These are phyloP conservation scores for Globisporangium echinulatum DNA, from an alignment of 352 stramenopile genomes.

Conservation along the genomic window DNA sequence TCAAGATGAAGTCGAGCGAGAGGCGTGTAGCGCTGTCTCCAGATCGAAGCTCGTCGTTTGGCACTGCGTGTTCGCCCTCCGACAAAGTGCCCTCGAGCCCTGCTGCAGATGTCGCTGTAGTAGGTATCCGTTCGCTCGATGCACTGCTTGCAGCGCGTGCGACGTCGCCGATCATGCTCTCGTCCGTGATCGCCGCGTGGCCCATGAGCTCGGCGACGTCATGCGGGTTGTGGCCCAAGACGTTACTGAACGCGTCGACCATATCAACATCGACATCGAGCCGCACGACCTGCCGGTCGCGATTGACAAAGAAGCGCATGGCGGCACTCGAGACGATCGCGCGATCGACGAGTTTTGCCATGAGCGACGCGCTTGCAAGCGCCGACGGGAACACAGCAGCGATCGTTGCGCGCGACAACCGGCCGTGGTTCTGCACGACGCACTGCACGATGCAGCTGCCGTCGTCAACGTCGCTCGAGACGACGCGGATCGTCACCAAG, in stretches of 20 bases:
- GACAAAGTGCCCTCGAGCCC: background rate
- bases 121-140: no score
- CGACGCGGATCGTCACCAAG: background rate
- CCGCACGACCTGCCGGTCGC: background rate
- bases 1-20: conserved; percentile 5
- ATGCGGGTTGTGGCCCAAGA: conserved; percentile 2
- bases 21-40: background rate
- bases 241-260: background rate
- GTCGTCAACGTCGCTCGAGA: background rate
- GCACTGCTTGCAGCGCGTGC: background rate
- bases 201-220: conserved; percentile 4
- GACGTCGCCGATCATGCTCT: conserved; percentile 4
- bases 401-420: conserved; percentile 7
- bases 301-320: conserved; percentile 5
- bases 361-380: conserved; percentile 5
- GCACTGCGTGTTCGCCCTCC: no score
- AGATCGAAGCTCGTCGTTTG: background rate
- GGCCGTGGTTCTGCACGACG: conserved; percentile 3
- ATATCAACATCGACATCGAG: conserved; percentile 5
- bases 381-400: conserved; percentile 8
- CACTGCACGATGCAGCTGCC: conserved; percentile 11
- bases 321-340: conserved; percentile 2
- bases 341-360: background rate
- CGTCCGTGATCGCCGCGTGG: conserved; percentile 5
- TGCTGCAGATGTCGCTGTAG: no score